Evolutionary conservation across 345 rosid species (phyloP).

Genomic region (Jatropha curcas): DNA sequence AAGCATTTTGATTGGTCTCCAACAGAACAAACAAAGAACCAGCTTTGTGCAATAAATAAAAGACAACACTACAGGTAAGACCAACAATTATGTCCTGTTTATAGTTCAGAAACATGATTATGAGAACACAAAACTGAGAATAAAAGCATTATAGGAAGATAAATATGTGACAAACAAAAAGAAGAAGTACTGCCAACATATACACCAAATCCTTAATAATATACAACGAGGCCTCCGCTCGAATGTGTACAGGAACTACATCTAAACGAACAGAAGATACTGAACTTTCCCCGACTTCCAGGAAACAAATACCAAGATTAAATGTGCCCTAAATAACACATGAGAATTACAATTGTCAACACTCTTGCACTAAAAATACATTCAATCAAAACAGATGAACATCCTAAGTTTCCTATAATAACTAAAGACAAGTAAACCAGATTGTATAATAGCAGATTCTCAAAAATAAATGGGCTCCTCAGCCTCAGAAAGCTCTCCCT

Average conservation of each 20-base stretch:
- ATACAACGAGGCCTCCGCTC: conserved; percentile 6
- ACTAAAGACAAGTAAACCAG: conserved; percentile 22
- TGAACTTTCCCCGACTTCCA: not conserved
- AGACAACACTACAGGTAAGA: too few species aligned
- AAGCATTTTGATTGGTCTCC: too few species aligned
- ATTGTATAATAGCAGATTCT: conserved; percentile 32
- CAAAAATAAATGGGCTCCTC: conserved; percentile 32
- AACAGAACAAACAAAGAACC: not conserved
- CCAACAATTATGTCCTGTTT: too few species aligned
- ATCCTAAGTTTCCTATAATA: conserved; percentile 16
- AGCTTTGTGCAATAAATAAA: not conserved
- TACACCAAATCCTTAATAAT: not conserved
- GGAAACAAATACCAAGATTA: conserved; percentile 9
- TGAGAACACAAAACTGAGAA: not conserved
- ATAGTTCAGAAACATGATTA: not conserved
- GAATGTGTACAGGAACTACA: conserved; percentile 3
- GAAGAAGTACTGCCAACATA: not conserved
- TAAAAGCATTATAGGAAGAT: not conserved
- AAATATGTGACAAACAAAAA: not conserved
- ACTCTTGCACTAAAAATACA: conserved; percentile 14
- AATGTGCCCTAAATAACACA: conserved; percentile 16
- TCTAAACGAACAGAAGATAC: conserved; percentile 1
- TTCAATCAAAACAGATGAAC: conserved; percentile 12
- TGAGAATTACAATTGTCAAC: conserved; percentile 7
- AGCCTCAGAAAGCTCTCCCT: conserved; percentile 37